Evolutionary conservation across 225 moss, liverwort and hornwort species (phyloP).

Genomic region (Climacium dendroides): DNA sequence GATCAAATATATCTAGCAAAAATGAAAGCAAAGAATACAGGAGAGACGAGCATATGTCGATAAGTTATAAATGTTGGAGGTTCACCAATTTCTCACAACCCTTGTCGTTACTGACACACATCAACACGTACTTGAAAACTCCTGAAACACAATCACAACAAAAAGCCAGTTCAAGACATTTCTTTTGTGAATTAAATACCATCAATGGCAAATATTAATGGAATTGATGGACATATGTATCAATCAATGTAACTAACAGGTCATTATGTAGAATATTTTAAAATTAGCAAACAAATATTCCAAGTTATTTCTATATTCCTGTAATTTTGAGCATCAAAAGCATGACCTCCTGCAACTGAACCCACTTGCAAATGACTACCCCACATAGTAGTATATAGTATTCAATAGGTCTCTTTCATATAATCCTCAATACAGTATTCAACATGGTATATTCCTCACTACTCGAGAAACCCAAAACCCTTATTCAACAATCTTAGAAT

Average conservation of each 20-base stretch:
- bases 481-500: neutral
- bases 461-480: neutral
- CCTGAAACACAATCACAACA: conserved; percentile 32
- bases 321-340: neutral
- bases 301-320: neutral
- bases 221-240: neutral
- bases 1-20: neutral
- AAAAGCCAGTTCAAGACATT: neutral
- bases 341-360: neutral
- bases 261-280: neutral
- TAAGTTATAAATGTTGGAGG: neutral
- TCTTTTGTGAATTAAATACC: neutral
- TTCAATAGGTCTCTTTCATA: neutral
- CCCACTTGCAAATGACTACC: neutral
- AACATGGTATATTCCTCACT: neutral
- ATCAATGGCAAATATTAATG: neutral
- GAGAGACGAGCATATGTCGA: neutral
- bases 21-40: neutral
- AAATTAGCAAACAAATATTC: neutral
- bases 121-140: conserved; percentile 74
- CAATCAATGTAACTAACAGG: neutral
- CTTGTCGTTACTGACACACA: conserved; percentile 39
- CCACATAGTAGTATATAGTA: neutral
- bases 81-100: conserved; percentile 60
- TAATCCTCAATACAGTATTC: neutral